Percentiles rank a stretch among this genome's conserved stretches.
phyloP scores from a whole-genome alignment of 306 rosid species.

The Fragaria vesca region DNA sequence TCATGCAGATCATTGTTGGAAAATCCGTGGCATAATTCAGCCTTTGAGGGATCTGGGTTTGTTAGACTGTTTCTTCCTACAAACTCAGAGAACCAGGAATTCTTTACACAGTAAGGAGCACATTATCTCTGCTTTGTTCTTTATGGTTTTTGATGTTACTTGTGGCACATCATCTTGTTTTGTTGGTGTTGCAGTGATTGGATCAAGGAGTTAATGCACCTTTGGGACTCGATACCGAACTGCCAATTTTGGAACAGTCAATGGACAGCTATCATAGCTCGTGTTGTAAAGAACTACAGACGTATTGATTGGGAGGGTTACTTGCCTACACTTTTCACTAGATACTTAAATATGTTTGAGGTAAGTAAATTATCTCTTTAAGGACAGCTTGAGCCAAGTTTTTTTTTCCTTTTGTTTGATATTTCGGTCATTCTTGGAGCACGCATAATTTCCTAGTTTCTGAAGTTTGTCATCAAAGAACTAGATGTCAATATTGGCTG shows the following conservation, averaged over 20 bases:
- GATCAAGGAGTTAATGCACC: constrained; percentile 63
- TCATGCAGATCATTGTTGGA: constrained; percentile 77
- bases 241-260: constrained; percentile 99
- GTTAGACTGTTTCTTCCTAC: constrained; percentile 95
- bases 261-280: constrained; percentile 94
- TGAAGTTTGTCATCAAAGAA: constrained; percentile 8
- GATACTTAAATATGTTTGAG: constrained; percentile 98
- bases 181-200: constrained; percentile 59
- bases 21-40: constrained; percentile 98
- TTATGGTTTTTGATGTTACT: constrained; percentile 27
- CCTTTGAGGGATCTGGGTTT: constrained; percentile 98
- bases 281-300: constrained; percentile 74
- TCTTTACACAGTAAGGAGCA: constrained; percentile 78
- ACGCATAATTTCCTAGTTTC: neutral
- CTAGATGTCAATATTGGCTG: constrained; percentile 9
- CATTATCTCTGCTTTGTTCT: constrained; percentile 20
- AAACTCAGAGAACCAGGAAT: constrained; percentile 73
- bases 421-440: neutral
- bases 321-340: constrained; percentile 81
- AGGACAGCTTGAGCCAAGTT: constrained; percentile 26
- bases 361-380: constrained; percentile 44
- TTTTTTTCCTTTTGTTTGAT: neutral
- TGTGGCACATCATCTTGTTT: constrained; percentile 28
- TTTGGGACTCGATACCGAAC: constrained; percentile 94
- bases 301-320: constrained; percentile 76